Base-by-base conservation (phyloP, 192 early-diverging fungal genomes). In the Backusella macrospora region DNA sequence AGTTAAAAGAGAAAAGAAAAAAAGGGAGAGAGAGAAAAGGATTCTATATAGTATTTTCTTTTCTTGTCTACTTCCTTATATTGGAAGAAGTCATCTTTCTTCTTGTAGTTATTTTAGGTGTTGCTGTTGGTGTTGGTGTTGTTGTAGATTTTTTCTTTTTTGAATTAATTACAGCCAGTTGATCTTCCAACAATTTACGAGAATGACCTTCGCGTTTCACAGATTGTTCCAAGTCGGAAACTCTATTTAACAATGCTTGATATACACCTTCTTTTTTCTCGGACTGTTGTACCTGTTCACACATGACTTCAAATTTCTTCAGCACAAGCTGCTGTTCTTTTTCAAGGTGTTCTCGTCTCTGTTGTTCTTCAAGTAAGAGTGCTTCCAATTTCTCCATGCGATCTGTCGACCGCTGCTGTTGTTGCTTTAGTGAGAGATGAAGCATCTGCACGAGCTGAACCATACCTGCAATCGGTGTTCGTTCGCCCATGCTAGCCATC, bases 371-470 rank as follows among this genome's bases (percentile, higher is more conserved):
- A 16, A 55, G 13, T 15, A 77, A 49, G 0, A 71, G 39, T 7
- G n/a, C 23, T 26, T 77, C 76, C 10, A 72, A 40, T 6, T 77
- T 45, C 14, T 66, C 45, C 10, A 72, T 47, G 10, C 76, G 63
- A 47, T 59, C 47, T 10, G 65, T 62, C 4, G 70, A 71, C 16
- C 47, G 34, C 26, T 55, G 15, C 45, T 77, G 62, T 59, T 72
- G 76, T 44, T 72, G 47, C 13, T 77, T 47, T 18, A 77, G 44
- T 8, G 76, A 72, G 12, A 39, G 44, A 23, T 77, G 76, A 37
- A 77, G 62, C 46, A 65, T 46, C 13, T 72, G 70, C 10, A 77
- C 63, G 14, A 77, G 12, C 34, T 77, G 70, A 10, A 72, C 47
- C 70, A 77, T 72, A 40, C 65, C 70, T 9, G 43, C 38, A 14